Base-by-base conservation (phyloP, 2,329 filamentous ascomycete species). In the Fusarium sp. region DNA sequence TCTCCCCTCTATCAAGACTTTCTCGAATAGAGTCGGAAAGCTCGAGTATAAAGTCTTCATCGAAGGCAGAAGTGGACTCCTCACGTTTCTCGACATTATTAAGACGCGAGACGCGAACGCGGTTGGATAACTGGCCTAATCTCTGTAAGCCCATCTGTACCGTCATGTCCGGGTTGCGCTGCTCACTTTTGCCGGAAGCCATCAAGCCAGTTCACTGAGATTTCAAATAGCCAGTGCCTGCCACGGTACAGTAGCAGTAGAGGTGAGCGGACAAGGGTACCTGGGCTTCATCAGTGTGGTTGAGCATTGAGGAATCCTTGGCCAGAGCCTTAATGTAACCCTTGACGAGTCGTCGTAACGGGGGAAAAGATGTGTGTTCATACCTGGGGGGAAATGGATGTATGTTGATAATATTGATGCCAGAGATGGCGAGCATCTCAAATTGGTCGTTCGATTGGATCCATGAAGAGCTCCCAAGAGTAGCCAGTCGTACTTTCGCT, bases 11-110 rank as follows among this genome's bases (percentile, higher is more conserved):
- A 10, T 75, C 72, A 1, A 88, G 76, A 11, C 79, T 82, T 4
- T 74, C 71, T 3, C 87, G 82, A 37, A 85, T 78, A 2, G 81
- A 79, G 69, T 88, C 84, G 38, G 84, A 86, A 7, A 88, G 79
- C 18, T 82, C 74, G 5, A 87, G 76, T 3, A 79, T 65, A 22
- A 59, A 66, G 62, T 70, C 62, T 22, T 74, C 66, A 58, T 79
- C 74, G 13, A 72, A 64, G 16, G 47, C 60, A 29, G 42, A 40
- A 18, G 22, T 35, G 27, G 66, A 54, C 11, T 60, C 57, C 10
- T 14, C 34, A 35, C 62, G 64, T 35, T 57, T 56, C 9, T 58
- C 50, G n/a, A 34, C 11, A 31, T 54, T 31, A 31, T 54, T 20
- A 31, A 54, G 50, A 31, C 50, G 27, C 50, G 50, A 54, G 50